phyloP scores from a whole-genome alignment of 345 rosid genomes.

The Lepidium sativum region DNA sequence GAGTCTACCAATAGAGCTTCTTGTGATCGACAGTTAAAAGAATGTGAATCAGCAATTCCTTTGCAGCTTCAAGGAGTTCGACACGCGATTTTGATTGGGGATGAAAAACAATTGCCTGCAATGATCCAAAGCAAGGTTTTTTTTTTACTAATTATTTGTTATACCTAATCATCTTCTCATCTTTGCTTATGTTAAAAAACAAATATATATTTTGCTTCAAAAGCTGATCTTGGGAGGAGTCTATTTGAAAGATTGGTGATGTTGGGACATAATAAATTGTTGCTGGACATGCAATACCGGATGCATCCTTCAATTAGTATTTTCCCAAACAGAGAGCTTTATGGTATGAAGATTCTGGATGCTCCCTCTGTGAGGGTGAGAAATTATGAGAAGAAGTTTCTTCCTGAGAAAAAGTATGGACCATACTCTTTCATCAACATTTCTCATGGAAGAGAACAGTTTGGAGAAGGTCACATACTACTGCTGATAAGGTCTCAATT shows the following conservation, averaged over 20 bases:
- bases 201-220: constrained; percentile 29
- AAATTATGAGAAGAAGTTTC: constrained; percentile 22
- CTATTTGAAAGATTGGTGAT: constrained; percentile 49
- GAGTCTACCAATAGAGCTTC: constrained; percentile 12
- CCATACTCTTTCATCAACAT: constrained; percentile 48
- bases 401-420: constrained; percentile 35
- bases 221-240: constrained; percentile 59
- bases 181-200: neutral
- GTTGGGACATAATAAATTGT: constrained; percentile 42
- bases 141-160: neutral
- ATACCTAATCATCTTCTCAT: neutral
- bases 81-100: constrained; percentile 41
- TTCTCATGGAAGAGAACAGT: constrained; percentile 23
- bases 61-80: constrained; percentile 37
- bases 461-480: constrained; percentile 17
- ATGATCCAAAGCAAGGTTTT: constrained; percentile 42
- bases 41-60: constrained; percentile 44
- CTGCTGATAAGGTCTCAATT: no score
- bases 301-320: constrained; percentile 73
- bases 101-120: constrained; percentile 44
- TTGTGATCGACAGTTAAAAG: constrained; percentile 46
- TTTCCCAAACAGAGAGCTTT: constrained; percentile 51
- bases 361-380: constrained; percentile 31
- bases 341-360: constrained; percentile 37
- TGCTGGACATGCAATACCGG: constrained; percentile 52